Base-by-base conservation (phyloP, 2,329 filamentous ascomycete species). In the Pseudocercospora fijiensis region DNA sequence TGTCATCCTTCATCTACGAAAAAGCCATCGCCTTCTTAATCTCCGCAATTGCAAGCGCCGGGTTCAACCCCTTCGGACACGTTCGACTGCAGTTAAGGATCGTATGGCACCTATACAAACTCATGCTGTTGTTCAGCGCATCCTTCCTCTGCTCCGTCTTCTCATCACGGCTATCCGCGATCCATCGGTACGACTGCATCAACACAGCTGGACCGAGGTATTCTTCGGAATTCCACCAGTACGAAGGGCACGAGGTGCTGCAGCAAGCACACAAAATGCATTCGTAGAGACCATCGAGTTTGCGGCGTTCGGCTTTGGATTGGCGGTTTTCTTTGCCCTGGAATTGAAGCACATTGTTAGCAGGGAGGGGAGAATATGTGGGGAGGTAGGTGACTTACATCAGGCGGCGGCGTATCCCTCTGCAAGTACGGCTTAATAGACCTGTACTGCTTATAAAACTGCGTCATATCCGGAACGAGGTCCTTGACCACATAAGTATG, bases 371-470 rank as follows among this genome's bases (percentile, higher is more conserved):
- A n/a, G n/a, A n/a, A n/a, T n/a, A n/a, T n/a, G n/a, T n/a, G 37
- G 20, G 28, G 8, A 20, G 20, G 26, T 11, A 37, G 24, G 18
- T 16, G 20, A 84, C 90, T 78, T 85, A 96, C 91, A 77, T 97
- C 91, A 71, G 88, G 86, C 49, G 91, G 83, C 61, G 91, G 89
- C 27, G 91, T 95, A 69, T 93, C 89, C 76, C 92, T 88, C 84
- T 98, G 95, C 60, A 99, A 88, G 79, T 96, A 99, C 49, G 95
- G 95, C 88, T 98, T 96, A 82, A 99, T 97, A 16, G 93, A 97
- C 83, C 97, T 96, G 87, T 99, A 99, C 85, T 99, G 95, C 86
- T 98, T 98, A 88, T 99, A 99, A 84, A 99, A 98, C 76, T 95
- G 90, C 67, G 95, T 99, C 83, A 99, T 84, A 78, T 99, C 95